Percentiles rank a stretch among this genome's conserved stretches.
These are phyloP conservation scores for Emergomyces orientalis DNA, from an alignment of 2,329 filamentous ascomycete genomes.

Conservation along the genomic window DNA sequence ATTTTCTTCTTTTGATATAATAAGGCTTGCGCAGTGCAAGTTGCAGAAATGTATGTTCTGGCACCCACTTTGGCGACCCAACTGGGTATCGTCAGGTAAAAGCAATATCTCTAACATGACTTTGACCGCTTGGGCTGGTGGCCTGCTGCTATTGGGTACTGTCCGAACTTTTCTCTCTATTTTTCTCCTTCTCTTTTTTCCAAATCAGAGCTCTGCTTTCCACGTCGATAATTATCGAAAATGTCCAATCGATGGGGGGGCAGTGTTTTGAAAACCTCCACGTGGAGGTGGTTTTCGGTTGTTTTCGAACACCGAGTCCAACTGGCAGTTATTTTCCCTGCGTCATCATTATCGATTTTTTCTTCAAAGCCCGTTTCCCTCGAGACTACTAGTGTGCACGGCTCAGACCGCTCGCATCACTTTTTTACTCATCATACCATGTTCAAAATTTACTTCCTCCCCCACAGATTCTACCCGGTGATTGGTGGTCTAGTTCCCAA, in stretches of 20 bases:
- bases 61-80: slow-evolving; percentile 4
- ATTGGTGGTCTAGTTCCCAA: slow-evolving; percentile 4
- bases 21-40: not conserved
- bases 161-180: not conserved
- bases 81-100: not conserved
- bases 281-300: slow-evolving; percentile 2
- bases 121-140: slow-evolving; percentile 4
- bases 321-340: not conserved
- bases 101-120: not conserved
- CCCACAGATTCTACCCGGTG: not conserved
- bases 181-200: not conserved
- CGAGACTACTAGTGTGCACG: not conserved
- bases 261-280: slow-evolving; percentile 3
- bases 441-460: not conserved
- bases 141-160: not conserved
- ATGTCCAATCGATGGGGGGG: slow-evolving; percentile 3
- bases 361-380: not conserved
- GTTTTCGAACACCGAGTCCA: not conserved
- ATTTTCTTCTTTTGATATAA: not conserved
- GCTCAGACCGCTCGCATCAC: slow-evolving; percentile 4
- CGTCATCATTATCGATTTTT: not conserved
- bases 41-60: not conserved
- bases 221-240: not conserved
- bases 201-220: not conserved
- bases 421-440: not conserved